Evolutionary conservation across 306 rosid genomes (phyloP), one percentile per base, ranked within the genome.

Genomic region (Vigna mungo): DNA sequence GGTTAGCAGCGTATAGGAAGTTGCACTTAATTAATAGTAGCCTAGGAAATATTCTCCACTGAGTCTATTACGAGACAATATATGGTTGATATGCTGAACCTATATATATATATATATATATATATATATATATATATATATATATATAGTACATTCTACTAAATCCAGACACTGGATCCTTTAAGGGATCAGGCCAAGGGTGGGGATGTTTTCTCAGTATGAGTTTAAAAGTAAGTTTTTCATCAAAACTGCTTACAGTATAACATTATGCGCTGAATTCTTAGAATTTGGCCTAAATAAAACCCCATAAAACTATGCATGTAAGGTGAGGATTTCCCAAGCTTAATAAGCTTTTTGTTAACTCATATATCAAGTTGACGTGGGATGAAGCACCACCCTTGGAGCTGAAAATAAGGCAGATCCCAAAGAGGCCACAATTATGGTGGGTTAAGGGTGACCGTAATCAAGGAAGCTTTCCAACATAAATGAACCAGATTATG

Each of bases 221-320:
- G 41, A 23, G 41, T 51, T 34, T 41, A 27, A 21, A 15, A 83
- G 15, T 46, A 37, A 54, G 18, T 55, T 67, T 65, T 49, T 68
- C 49, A 59, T 23, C 71, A 47, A 44, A 82, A 77, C 63, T 71
- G 25, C 12, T 71, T 30, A 17, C 52, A 9, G 17, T 47, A 72
- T 21, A 47, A 55, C 56, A 66, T 76, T 64, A 64, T 34, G 71
- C 54, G 43, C 16, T 80, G 66, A 76, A 20, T 54, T 54, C 59
- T 53, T 53, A 8, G 27, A 54, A 20, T 54, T 54, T 54, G 25
- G 60, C 30, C 60, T 8, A 54, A 54, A 14, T 54, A 13, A 54
- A 54, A 4, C 60, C 58, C 30, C 13, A 54, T 5, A 54, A 54
- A 54, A 9, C 14, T 54, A 0, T 9, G 60, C 60, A 18, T 54